Conservation (phyloP, 345 rosid species). For the Corchorus capsularis region DNA sequence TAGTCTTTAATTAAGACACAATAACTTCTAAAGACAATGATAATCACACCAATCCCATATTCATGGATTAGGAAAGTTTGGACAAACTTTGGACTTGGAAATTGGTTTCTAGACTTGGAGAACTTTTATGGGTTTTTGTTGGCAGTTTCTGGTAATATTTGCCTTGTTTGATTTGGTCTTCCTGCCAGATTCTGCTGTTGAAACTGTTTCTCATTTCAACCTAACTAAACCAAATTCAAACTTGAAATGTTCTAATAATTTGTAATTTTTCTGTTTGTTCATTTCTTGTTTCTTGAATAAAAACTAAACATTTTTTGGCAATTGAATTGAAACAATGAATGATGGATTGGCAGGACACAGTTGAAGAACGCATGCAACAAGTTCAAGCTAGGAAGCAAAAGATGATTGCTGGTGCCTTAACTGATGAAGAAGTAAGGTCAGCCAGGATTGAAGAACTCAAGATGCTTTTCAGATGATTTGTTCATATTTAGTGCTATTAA, state of each 20-base stretch:
- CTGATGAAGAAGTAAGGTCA: slow-evolving; percentile 64
- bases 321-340: neutral
- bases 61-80: neutral
- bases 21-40: no score
- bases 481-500: neutral
- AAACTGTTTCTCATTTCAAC: neutral
- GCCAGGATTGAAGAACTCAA: slow-evolving; percentile 70
- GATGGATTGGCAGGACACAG: slow-evolving; percentile 40
- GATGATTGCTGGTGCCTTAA: slow-evolving; percentile 69
- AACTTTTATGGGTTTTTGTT: neutral
- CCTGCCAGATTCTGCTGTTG: neutral
- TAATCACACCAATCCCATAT: neutral
- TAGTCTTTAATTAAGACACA: neutral
- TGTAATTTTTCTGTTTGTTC: neutral
- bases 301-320: neutral
- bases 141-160: neutral
- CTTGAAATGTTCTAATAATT: neutral
- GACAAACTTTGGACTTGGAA: neutral
- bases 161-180: neutral
- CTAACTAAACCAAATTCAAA: neutral
- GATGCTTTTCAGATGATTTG: slow-evolving; percentile 47
- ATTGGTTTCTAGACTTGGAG: neutral
- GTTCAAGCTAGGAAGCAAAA: slow-evolving; percentile 71
- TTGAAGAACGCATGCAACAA: slow-evolving; percentile 62
- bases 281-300: neutral